Percentiles rank a stretch among this genome's conserved stretches.
Evolutionary conservation across 2,329 filamentous ascomycete genomes (phyloP).

Genomic region (Penicillium crustosum): DNA sequence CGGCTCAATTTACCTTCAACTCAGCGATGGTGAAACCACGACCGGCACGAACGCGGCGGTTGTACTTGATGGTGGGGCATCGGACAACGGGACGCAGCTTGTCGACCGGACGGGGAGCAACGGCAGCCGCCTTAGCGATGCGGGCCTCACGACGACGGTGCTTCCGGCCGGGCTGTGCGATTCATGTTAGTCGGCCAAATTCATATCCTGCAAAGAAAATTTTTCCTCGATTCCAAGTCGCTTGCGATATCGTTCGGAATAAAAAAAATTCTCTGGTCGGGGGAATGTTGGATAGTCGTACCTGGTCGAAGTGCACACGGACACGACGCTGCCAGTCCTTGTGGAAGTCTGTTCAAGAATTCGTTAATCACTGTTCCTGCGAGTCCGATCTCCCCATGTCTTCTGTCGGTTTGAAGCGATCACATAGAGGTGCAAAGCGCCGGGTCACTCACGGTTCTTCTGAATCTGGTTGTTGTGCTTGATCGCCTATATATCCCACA

Average conservation of each 20-base stretch:
- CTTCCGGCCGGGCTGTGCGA: conserved; percentile 89
- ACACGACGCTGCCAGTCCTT: conserved; percentile 99
- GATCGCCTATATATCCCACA: conserved; percentile 70
- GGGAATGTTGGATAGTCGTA: conserved; percentile 55
- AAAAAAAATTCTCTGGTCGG: conserved; percentile 8
- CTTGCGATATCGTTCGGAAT: conserved; percentile 18
- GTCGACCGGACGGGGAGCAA: conserved; percentile 96
- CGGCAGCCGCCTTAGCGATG: conserved; percentile 88
- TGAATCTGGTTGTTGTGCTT: conserved; percentile 99
- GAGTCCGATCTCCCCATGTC: conserved; percentile 19
- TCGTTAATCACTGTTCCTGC: conserved; percentile 28
- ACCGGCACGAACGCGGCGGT: conserved; percentile 93
- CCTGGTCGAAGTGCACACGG: conserved; percentile 99
- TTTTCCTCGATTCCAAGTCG: conserved; percentile 18
- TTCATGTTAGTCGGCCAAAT: conserved; percentile 35
- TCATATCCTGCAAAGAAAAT: conserved; percentile 13
- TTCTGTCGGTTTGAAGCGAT: conserved; percentile 16
- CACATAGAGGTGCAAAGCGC: conserved; percentile 3
- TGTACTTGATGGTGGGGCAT: conserved; percentile 98
- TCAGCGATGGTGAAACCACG: conserved; percentile 97
- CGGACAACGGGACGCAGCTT: conserved; percentile 93
- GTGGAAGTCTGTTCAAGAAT: conserved; percentile 73
- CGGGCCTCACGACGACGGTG: conserved; percentile 86
- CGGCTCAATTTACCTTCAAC: conserved; percentile 74
- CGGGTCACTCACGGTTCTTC: conserved; percentile 75